Evolutionary conservation across 306 rosid genomes (phyloP).

Genomic region (Cicer arietinum): DNA sequence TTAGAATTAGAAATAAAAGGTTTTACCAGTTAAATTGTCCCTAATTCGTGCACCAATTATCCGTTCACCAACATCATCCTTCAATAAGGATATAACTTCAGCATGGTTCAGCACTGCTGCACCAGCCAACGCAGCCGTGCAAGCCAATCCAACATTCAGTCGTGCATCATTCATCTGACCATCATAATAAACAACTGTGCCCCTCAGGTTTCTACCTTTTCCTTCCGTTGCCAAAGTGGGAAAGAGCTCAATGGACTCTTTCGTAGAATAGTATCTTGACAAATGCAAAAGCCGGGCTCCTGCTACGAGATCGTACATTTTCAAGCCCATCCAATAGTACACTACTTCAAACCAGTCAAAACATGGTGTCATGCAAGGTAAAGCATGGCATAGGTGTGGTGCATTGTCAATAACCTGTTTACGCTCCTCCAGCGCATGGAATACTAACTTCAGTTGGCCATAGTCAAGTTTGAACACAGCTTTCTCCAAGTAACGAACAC

Average conservation of each 20-base stretch:
- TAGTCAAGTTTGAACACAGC: constrained; percentile 93
- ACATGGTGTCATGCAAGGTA: constrained; percentile 99
- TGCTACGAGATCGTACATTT: constrained; percentile 95
- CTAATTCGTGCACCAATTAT: constrained; percentile 86
- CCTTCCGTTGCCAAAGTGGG: constrained; percentile 88
- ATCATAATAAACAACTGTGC: constrained; percentile 95
- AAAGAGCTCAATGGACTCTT: constrained; percentile 88
- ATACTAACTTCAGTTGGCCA: constrained; percentile 92
- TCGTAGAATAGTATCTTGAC: constrained; percentile 89
- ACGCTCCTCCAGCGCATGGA: constrained; percentile 97
- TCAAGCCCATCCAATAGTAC: constrained; percentile 94
- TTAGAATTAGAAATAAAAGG: constrained; percentile 15
- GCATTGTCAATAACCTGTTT: constrained; percentile 93
- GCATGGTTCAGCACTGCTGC: constrained; percentile 99
- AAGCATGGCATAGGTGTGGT: constrained; percentile 95
- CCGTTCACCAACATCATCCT: constrained; percentile 75
- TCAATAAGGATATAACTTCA: constrained; percentile 79
- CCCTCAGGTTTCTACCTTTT: constrained; percentile 69
- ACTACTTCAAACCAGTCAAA: constrained; percentile 91
- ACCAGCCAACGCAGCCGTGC: constrained; percentile 95
- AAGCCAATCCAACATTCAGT: constrained; percentile 93
- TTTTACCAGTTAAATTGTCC: constrained; percentile 81
- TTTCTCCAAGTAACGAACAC: constrained; percentile 97
- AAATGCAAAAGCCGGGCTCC: constrained; percentile 80
- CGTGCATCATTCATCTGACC: constrained; percentile 99